Base-by-base conservation (phyloP, 2,329 filamentous ascomycete species). In the Colletotrichum siamense region DNA sequence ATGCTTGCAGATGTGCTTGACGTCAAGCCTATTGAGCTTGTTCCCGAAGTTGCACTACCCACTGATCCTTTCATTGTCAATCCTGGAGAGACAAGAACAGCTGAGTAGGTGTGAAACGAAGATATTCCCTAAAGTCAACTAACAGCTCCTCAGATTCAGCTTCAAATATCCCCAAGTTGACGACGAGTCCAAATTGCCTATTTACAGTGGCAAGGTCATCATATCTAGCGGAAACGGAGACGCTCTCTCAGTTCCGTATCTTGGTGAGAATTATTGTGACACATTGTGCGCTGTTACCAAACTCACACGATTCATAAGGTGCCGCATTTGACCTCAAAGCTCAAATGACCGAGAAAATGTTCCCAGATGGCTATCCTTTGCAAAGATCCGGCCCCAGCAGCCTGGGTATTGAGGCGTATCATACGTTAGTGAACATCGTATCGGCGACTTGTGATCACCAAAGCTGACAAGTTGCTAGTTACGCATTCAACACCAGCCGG, bases 151-250 rank as follows among this genome's bases (percentile, higher is more conserved):
- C 36, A 79, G 79, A 28, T 77, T 83, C 55, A 79, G 77, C 13
- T 82, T 85, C 73, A 78, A 77, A 8, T 79, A 76, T 13, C 83
- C 83, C 9, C 39, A 71, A 5, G 73, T 78, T 49, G 74, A 78
- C 5, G 78, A 82, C 22, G 66, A 80, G 8, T 57, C 84, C 26
- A 80, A 81, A n/a, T 57, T 85, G 28, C 84, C 83, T 3, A 74
- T 84, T 16, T 85, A 85, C 71, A 83, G 82, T 57, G 84, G 84
- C 32, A 84, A 82, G 68, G 77, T 85, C 18, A 69, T 82, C n/a
- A 78, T 85, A 62, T 77, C 78, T 13, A 80, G 80, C 18, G 81
- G 79, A 69, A 81, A 82, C 18, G 81, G 82, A 10, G 84, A 85
- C 62, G 76, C 80, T 8, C 79, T 85, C 12, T 81, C 79, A 2